These are phyloP conservation scores for Suillus plorans DNA, from an alignment of 768 basidiomycete species.

Conservation along the genomic window DNA sequence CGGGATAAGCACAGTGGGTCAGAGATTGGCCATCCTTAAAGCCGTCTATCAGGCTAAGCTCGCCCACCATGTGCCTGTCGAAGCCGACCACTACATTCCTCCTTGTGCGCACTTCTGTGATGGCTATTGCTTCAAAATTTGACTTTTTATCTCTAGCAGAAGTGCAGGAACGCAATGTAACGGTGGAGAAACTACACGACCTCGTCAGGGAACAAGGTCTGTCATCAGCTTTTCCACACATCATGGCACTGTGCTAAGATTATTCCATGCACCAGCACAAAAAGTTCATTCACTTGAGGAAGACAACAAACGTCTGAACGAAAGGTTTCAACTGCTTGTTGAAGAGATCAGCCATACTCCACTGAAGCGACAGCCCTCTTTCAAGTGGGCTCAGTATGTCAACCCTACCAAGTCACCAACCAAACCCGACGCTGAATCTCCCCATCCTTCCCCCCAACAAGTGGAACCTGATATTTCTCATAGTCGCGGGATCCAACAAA, in stretches of 20 bases:
- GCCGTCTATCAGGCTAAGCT: constrained; percentile 90
- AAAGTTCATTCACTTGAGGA: constrained; percentile 71
- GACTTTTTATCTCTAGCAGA: constrained; percentile 44
- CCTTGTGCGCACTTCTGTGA: constrained; percentile 60
- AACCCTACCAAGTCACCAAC: constrained; percentile 81
- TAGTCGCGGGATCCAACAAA: constrained; percentile 28
- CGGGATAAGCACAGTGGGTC: constrained; percentile 88
- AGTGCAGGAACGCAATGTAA: constrained; percentile 52
- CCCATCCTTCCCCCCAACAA: constrained; percentile 76
- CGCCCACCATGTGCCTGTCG: constrained; percentile 77
- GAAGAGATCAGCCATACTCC: constrained; percentile 61
- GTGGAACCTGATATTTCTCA: constrained; percentile 64
- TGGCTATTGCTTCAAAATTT: constrained; percentile 1
- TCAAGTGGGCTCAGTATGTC: constrained; percentile 85
- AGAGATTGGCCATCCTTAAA: constrained; percentile 88
- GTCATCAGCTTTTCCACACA: constrained; percentile 13
- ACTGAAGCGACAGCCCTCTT: constrained; percentile 73
- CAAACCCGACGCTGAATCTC: constrained; percentile 71
- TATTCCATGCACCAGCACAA: constrained; percentile 46
- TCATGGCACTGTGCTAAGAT: constrained; percentile 6
- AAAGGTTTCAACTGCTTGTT: constrained; percentile 57
- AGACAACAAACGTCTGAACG: constrained; percentile 71
- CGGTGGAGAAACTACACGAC: constrained; percentile 64
- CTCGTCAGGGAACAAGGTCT: constrained; percentile 76
- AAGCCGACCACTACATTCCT: constrained; percentile 82